Conservation (phyloP, 352 stramenopile genomes). For the Phytophthora chlamydospora region DNA sequence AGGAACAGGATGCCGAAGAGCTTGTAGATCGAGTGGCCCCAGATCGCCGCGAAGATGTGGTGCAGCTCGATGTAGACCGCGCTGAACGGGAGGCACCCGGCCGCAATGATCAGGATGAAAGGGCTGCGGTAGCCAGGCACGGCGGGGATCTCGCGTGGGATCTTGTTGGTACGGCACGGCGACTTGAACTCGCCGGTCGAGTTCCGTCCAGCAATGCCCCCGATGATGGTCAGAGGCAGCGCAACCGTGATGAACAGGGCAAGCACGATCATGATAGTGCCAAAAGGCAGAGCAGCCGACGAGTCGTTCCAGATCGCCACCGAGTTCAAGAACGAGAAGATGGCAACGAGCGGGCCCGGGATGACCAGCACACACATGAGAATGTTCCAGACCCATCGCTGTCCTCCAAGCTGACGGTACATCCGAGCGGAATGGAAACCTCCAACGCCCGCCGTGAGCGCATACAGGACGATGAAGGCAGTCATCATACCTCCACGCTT, state of each 20-base stretch:
- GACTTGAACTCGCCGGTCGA: conserved; percentile 91
- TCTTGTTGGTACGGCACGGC: conserved; percentile 96
- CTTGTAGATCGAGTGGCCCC: conserved; percentile 98
- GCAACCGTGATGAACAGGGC: conserved; percentile 93
- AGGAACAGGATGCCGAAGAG: conserved; percentile 98
- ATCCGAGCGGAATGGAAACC: conserved; percentile 93
- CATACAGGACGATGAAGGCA: conserved; percentile 95
- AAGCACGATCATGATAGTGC: conserved; percentile 95
- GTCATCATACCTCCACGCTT: conserved; percentile 93
- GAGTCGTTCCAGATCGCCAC: conserved; percentile 95
- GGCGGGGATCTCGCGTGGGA: conserved; percentile 93
- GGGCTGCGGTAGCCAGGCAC: conserved; percentile 90
- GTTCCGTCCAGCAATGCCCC: conserved; percentile 95
- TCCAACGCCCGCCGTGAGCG: conserved; percentile 92
- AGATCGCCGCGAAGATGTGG: conserved; percentile 98
- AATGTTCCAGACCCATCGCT: conserved; percentile 96
- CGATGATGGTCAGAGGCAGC: conserved; percentile 94
- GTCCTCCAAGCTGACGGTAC: conserved; percentile 95
- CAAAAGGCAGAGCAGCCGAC: conserved; percentile 95
- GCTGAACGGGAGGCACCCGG: conserved; percentile 97
- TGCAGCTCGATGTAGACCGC: conserved; percentile 99
- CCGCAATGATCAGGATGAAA: conserved; percentile 90
- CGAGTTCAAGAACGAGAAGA: conserved; percentile 97
- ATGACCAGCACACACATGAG: conserved; percentile 93
- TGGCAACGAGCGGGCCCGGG: conserved; percentile 86